Evolutionary conservation across 1,284 basidiomycete genomes (phyloP), one percentile per base, ranked within the genome.

Genomic region (Tilletia walkeri): DNA sequence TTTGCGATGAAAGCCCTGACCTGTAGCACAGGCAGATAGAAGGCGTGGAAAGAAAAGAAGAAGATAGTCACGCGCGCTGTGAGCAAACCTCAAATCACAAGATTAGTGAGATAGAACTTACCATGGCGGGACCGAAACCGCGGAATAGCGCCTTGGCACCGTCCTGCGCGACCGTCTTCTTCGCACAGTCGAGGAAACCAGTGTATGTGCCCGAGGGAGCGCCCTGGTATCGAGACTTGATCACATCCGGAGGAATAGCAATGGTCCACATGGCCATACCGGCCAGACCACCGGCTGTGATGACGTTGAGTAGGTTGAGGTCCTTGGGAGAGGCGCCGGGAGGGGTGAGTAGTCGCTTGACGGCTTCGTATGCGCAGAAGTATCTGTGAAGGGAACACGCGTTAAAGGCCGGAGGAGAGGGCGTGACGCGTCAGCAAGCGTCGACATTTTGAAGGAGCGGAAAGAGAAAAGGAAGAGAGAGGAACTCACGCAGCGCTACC

Each of bases 171-270:
- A 99, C 91, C 4, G 94, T 93, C 86, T 97, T 93, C 68, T 90
- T 87, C 41, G 91, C 89, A 82, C 96, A 99, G 84, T 99, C 96
- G 72, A 97, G 78, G 83, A 99, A 89, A 50, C 96, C 94, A 65
- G 89, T 90, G 86, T 99, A 99, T 14, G 94, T 97, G 36, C 96
- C 96, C 4, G 90, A 90, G 30, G 95, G 94, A 38, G 96, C 95
- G n/a, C 93, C 94, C 85, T 99, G 96, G 67, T 98, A 87, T 72
- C 96, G 89, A 50, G 94, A 97, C 88, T 99, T 99, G 83, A 99
- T 86, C 39, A 65, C 73, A 73, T 76, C 73, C 39, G 73, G 75
- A 39, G 76, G 81, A 56, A 80, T 79, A 12, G 80, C 80, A 30
- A 84, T 69, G 18, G 72, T 73, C 77, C 80, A 81, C 96, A 99